phyloP scores from a whole-genome alignment of 495 filamentous ascomycete genomes.

The Penicillium manginii region DNA sequence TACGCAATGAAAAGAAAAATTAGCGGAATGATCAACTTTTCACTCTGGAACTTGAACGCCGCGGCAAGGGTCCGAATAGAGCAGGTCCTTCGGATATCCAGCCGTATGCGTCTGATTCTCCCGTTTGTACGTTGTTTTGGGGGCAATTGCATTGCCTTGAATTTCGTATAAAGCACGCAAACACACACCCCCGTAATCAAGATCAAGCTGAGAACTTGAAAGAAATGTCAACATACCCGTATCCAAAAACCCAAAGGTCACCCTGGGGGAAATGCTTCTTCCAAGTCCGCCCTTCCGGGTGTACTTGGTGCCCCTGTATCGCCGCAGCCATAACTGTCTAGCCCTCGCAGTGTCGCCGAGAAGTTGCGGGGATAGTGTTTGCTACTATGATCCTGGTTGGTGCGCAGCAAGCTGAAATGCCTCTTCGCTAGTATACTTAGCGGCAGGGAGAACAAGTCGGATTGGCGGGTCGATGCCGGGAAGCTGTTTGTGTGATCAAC shows the following conservation, averaged over 20 bases:
- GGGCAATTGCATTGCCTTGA: no score
- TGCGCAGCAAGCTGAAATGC: no score
- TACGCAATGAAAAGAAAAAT: conserved; percentile 33
- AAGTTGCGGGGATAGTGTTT: neutral
- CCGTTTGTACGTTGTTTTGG: no score
- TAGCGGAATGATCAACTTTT: neutral
- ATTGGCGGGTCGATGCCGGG: neutral
- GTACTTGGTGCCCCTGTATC: conserved; percentile 29
- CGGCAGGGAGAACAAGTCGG: neutral
- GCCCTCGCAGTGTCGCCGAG: neutral
- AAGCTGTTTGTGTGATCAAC: conserved; percentile 4
- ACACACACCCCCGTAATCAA: neutral
- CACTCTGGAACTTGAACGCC: neutral
- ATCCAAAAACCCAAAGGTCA: conserved; percentile 90
- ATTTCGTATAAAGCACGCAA: no score
- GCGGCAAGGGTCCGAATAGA: neutral
- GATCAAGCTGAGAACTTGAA: neutral
- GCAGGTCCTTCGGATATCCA: neutral
- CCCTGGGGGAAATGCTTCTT: conserved; percentile 47
- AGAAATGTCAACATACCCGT: conserved; percentile 65
- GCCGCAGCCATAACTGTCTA: conserved; percentile 24
- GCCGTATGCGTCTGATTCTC: no score
- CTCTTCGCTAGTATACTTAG: no score
- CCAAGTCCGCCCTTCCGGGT: conserved; percentile 45
- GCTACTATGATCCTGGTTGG: neutral